A percentile compares a stretch with the other conserved stretches of the same genome.
Conservation (phyloP, 768 basidiomycete species). For the Dacryopinax primogenitus region DNA sequence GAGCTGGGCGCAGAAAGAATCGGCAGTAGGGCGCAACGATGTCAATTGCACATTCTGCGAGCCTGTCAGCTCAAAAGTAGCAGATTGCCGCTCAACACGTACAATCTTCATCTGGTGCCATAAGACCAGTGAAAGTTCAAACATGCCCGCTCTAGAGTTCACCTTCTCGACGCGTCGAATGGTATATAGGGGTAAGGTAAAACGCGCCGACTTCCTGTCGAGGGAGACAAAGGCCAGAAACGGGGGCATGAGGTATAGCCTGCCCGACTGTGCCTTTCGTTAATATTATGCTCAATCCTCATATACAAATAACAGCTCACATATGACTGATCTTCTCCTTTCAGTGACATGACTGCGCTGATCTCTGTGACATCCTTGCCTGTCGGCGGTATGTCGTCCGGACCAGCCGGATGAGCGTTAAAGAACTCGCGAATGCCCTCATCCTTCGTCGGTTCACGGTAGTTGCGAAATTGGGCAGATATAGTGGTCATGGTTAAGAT, state of each 20-base stretch:
- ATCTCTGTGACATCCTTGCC: conserved; percentile 62
- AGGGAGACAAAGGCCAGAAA: conserved; percentile 82
- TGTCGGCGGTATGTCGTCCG: conserved; percentile 16
- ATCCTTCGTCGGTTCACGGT: conserved; percentile 86
- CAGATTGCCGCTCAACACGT: conserved; percentile 36
- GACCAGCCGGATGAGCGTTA: conserved; percentile 47
- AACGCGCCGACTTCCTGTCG: conserved; percentile 83
- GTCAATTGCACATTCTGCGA: conserved; percentile 73
- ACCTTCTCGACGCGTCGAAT: conserved; percentile 87
- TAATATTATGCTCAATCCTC: background rate
- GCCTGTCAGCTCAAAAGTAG: background rate
- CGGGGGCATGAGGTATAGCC: conserved; percentile 74
- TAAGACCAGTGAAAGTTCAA: conserved; percentile 84
- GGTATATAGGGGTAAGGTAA: conserved; percentile 82
- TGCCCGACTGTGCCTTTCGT: conserved; percentile 56
- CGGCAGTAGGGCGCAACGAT: conserved; percentile 81
- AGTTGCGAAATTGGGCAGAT: conserved; percentile 75
- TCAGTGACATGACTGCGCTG: conserved; percentile 72
- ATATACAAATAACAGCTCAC: conserved; percentile 40
- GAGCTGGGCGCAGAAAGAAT: conserved; percentile 79
- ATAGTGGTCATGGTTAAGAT: conserved; percentile 54
- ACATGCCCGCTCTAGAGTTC: conserved; percentile 86
- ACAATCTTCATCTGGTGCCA: conserved; percentile 95
- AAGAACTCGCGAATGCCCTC: conserved; percentile 77
- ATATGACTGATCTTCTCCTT: conserved; percentile 84